Base-by-base conservation (phyloP, 495 filamentous ascomycete species). In the Xylaria telfairii region DNA sequence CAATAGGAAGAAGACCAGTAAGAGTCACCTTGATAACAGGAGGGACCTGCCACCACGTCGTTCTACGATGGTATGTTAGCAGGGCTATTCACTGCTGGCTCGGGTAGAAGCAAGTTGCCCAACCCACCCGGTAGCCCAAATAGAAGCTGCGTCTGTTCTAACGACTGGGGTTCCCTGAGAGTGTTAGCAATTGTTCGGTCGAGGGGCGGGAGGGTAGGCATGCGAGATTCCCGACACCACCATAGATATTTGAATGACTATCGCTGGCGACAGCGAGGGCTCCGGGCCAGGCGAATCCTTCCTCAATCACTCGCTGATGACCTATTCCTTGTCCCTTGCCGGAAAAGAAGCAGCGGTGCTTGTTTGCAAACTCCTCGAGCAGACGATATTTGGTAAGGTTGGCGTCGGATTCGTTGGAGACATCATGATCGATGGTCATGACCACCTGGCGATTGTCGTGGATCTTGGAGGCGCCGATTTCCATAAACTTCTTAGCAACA, bases 11-110 rank as follows among this genome's bases (percentile, higher is more conserved):
- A 3, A 86, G 77, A 15, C 96, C 95, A 0, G 87, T 92, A 21
- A 99, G 84, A 0, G 87, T 94, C 12, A 98, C 87, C 77, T 90
- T 90, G 6, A 93, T 93, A 60, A 97, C 88, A 0, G 93, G 92
- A 0, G 96, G 96, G 66, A 96, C 88, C 82, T 96, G 92, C 90
- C 90, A 97, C 93, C 93, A 97, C 0, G 92, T 97, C n/a, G n/a
- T n/a, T n/a, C n/a, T n/a, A n/a, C n/a, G n/a, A n/a, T n/a, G n/a
- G n/a, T n/a, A n/a, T n/a, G n/a, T n/a, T n/a, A n/a, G n/a, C n/a
- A n/a, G n/a, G n/a, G n/a, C n/a, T n/a, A n/a, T n/a, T n/a, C n/a
- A n/a, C n/a, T n/a, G n/a, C n/a, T n/a, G n/a, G n/a, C n/a, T n/a
- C n/a, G n/a, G n/a, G n/a, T n/a, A n/a, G n/a, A n/a, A n/a, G n/a